A percentile compares a stretch with the other conserved stretches of the same genome.
Conservation (phyloP, 78 protist species). For the Dictyostelium discoideum region DNA sequence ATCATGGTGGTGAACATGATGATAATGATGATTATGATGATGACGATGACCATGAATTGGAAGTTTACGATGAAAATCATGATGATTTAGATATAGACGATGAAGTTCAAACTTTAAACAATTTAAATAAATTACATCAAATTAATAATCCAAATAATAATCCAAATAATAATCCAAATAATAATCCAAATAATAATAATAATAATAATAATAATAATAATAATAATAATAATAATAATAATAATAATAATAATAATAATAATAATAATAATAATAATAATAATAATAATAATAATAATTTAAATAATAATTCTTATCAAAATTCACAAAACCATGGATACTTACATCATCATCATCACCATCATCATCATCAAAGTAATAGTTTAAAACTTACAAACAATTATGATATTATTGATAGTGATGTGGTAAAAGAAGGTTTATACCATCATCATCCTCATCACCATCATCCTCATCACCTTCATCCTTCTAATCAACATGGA, state of each 20-base stretch:
- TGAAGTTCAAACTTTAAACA: constrained; percentile 5
- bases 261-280: too few relatives aligned
- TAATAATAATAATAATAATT: too few relatives aligned
- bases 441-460: not conserved
- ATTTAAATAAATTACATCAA: not conserved
- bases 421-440: constrained; percentile 1
- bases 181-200: not conserved
- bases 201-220: not conserved
- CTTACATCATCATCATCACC: not conserved
- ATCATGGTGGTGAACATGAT: not conserved
- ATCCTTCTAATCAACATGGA: not conserved
- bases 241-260: not conserved
- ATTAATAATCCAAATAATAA: not conserved
- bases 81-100: not conserved
- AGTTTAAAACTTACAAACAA: constrained; percentile 36
- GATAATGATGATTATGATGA: not conserved
- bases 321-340: not conserved
- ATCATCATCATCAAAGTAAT: not conserved
- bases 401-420: constrained; percentile 68
- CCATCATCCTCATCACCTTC: constrained; percentile 3
- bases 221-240: not conserved
- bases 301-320: not conserved
- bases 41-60: not conserved
- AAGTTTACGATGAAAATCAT: not conserved
- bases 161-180: not conserved